phyloP scores from a whole-genome alignment of 2,329 filamentous ascomycete genomes.

The Magnaporthales sp. region DNA sequence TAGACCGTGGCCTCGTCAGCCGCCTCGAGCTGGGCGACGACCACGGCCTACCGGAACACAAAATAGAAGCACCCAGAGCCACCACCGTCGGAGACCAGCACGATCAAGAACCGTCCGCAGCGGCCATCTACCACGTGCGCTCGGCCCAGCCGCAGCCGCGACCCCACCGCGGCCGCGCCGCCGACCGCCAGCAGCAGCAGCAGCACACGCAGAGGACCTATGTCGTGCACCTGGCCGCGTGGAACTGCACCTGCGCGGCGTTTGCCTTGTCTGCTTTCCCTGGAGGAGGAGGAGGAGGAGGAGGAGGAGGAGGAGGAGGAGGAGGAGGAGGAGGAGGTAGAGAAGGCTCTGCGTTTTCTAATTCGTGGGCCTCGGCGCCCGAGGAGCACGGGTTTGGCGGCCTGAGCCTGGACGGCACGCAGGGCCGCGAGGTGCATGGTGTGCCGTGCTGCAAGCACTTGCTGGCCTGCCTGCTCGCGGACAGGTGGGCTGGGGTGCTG shows the following conservation, averaged over 20 bases:
- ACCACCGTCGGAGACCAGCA: background rate
- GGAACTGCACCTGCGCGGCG: slow-evolving; percentile 85
- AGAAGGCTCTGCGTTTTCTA: slow-evolving; percentile 4
- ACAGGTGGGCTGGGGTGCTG: slow-evolving; percentile 52
- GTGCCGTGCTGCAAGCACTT: slow-evolving; percentile 78
- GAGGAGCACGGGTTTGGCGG: slow-evolving; percentile 21
- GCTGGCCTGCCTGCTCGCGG: slow-evolving; percentile 70
- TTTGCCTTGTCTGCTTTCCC: slow-evolving; percentile 70
- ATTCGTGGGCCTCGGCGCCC: slow-evolving; percentile 9
- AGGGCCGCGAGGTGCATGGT: slow-evolving; percentile 15
- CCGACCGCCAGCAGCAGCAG: slow-evolving; percentile 9
- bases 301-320: background rate
- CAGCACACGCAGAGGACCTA: slow-evolving; percentile 38
- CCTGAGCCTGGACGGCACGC: slow-evolving; percentile 13
- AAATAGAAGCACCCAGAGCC: background rate
- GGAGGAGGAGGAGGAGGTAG: slow-evolving; percentile 8
- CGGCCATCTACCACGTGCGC: slow-evolving; percentile 52
- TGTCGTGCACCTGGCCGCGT: slow-evolving; percentile 63
- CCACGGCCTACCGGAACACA: background rate
- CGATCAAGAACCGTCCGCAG: background rate
- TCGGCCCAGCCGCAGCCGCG: slow-evolving; percentile 37
- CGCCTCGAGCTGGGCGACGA: slow-evolving; percentile 27
- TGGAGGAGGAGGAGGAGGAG: slow-evolving; percentile 12
- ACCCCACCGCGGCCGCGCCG: slow-evolving; percentile 16
- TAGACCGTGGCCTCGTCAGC: slow-evolving; percentile 69